A percentile compares a stretch with the other conserved stretches of the same genome.
phyloP scores from a whole-genome alignment of 257 asterid genomes.

The Lithospermum erythrorhizon region DNA sequence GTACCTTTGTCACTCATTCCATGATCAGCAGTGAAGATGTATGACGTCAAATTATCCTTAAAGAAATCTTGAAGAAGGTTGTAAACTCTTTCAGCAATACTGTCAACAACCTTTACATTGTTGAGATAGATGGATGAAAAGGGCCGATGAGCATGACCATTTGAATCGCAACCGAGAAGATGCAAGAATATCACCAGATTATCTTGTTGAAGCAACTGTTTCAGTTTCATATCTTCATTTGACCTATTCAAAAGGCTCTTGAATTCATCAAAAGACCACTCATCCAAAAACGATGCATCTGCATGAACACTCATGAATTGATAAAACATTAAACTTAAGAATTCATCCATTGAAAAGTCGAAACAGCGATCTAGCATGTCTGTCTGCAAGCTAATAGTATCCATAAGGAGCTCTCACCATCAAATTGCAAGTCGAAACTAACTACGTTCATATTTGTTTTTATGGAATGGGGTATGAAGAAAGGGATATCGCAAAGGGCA shows the following conservation, averaged over 20 bases:
- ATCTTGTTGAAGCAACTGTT: slow-evolving; percentile 77
- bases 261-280: slow-evolving; percentile 91
- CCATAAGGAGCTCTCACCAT: not conserved
- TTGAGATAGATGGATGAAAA: slow-evolving; percentile 85
- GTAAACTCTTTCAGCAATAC: slow-evolving; percentile 88
- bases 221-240: slow-evolving; percentile 52
- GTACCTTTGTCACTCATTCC: slow-evolving; percentile 99
- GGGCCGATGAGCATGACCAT: slow-evolving; percentile 99
- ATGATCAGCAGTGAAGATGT: slow-evolving; percentile 92
- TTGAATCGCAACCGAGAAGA: slow-evolving; percentile 93
- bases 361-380: not conserved
- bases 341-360: not conserved
- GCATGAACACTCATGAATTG: slow-evolving; percentile 29
- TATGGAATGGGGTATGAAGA: not conserved
- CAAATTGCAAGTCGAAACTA: not conserved
- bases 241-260: slow-evolving; percentile 76
- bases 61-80: slow-evolving; percentile 75
- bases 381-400: not conserved
- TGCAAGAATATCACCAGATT: slow-evolving; percentile 79
- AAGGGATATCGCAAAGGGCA: not conserved
- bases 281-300: slow-evolving; percentile 98
- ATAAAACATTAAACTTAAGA: slow-evolving; percentile 5
- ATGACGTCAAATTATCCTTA: slow-evolving; percentile 83
- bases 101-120: slow-evolving; percentile 94
- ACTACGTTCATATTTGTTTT: not conserved